These are phyloP conservation scores for Scopulariopsis brevicaulis DNA, from an alignment of 2,329 filamentous ascomycete genomes.

Conservation along the genomic window DNA sequence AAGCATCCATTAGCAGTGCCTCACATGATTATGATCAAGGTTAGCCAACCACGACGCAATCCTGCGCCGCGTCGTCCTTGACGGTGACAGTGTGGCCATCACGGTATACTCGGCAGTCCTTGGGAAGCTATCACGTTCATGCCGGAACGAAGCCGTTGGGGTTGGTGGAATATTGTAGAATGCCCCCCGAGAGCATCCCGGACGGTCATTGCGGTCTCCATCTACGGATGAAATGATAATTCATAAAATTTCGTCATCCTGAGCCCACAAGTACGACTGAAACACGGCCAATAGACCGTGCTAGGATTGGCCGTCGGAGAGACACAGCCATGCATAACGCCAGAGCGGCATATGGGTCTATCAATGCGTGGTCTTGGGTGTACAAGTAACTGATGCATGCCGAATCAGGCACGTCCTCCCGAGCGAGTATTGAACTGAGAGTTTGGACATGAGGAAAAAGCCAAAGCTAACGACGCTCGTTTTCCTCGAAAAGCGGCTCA, in stretches of 20 bases:
- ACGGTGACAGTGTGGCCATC: not conserved
- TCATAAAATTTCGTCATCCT: not conserved
- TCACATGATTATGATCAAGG: not conserved
- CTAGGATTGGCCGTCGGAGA: not conserved
- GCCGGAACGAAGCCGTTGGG: too few relatives aligned
- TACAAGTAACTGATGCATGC: not conserved
- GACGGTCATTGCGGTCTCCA: not conserved
- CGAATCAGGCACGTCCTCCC: conserved; percentile 2
- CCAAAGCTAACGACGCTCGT: not conserved
- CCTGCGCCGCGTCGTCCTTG: not conserved
- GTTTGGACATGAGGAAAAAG: not conserved
- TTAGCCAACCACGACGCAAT: not conserved
- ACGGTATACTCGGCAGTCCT: too few relatives aligned
- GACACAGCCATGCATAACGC: not conserved
- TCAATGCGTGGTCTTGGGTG: not conserved
- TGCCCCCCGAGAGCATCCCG: too few relatives aligned
- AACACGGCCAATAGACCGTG: not conserved
- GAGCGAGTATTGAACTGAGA: not conserved
- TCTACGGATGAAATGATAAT: not conserved
- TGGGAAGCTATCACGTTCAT: too few relatives aligned
- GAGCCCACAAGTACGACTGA: not conserved
- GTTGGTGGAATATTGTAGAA: too few relatives aligned
- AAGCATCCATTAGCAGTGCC: not conserved
- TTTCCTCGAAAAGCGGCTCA: not conserved
- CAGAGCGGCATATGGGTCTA: not conserved